Evolutionary conservation across 371 early-diverging fungal genomes (phyloP).

Genomic region (Smittium culicis): DNA sequence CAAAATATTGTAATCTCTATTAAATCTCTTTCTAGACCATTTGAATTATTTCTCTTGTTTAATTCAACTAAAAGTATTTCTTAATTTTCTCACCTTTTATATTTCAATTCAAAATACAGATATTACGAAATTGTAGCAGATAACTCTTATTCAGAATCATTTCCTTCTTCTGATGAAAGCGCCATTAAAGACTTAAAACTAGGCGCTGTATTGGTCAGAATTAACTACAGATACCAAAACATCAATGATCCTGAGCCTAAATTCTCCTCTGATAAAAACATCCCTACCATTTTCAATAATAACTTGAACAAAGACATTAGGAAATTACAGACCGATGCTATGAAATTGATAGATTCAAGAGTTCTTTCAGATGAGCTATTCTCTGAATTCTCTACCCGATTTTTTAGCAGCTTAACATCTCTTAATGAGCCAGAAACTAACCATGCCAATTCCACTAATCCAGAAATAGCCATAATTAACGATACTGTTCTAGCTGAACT

Average conservation of each 20-base stretch:
- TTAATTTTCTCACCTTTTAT: too few species aligned
- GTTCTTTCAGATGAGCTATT: conserved; percentile 28
- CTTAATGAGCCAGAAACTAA: neutral
- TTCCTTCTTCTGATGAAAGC: neutral
- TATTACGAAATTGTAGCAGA: neutral
- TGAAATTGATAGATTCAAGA: conserved; percentile 15
- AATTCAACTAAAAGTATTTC: too few species aligned
- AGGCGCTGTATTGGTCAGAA: conserved; percentile 50
- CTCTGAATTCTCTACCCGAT: conserved; percentile 24
- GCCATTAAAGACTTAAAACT: conserved; percentile 31
- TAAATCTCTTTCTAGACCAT: too few species aligned
- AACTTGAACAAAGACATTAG: conserved; percentile 14
- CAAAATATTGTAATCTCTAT: too few species aligned
- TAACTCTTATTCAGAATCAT: neutral
- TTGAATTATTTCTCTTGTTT: neutral
- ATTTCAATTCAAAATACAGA: too few species aligned
- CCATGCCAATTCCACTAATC: neutral
- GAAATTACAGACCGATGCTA: conserved; percentile 10
- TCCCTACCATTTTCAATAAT: conserved; percentile 22
- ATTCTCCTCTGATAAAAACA: conserved; percentile 14
- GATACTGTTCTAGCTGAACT: neutral
- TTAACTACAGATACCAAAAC: conserved; percentile 45
- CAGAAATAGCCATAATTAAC: too few species aligned
- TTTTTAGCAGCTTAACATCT: conserved; percentile 17
- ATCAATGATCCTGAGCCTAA: conserved; percentile 32